These are phyloP conservation scores for Moricandia arvensis DNA, from an alignment of 345 rosid species.

Conservation along the genomic window DNA sequence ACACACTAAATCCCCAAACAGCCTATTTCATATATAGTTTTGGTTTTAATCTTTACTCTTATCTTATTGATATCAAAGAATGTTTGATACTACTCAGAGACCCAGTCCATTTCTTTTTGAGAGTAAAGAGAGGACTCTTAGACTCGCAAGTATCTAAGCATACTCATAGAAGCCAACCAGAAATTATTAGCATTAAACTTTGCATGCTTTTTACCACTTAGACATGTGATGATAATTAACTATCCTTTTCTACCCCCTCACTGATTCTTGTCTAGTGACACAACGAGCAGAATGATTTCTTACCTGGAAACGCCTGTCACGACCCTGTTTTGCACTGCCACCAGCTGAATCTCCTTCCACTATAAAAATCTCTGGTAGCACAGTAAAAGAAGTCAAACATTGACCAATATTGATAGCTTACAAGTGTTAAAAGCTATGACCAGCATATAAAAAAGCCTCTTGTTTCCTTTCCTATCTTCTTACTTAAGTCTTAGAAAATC, in stretches of 20 bases:
- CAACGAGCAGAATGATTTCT: not conserved
- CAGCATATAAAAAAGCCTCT: not conserved
- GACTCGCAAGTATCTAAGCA: not conserved
- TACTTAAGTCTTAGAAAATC: not conserved
- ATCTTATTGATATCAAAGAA: not conserved
- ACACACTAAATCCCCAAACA: not conserved
- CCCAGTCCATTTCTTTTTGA: not conserved
- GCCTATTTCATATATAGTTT: not conserved
- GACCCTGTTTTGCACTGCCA: conserved; percentile 99
- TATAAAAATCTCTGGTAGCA: conserved; percentile 75
- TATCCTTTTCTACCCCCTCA: not conserved
- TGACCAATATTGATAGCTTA: conserved; percentile 1
- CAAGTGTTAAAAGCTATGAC: conserved; percentile 5
- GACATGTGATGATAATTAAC: not conserved
- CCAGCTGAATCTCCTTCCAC: conserved; percentile 99
- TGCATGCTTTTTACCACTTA: not conserved
- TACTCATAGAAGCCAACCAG: not conserved
- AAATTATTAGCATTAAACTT: not conserved
- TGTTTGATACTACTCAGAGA: not conserved
- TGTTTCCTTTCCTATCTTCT: not conserved
- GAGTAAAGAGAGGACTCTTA: not conserved
- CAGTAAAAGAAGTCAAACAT: not conserved
- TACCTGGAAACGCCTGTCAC: conserved; percentile 97
- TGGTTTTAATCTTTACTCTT: not conserved
- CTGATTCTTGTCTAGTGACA: not conserved